Conservation (phyloP, 352 stramenopile species). For the Saprolegnia parasitica region DNA sequence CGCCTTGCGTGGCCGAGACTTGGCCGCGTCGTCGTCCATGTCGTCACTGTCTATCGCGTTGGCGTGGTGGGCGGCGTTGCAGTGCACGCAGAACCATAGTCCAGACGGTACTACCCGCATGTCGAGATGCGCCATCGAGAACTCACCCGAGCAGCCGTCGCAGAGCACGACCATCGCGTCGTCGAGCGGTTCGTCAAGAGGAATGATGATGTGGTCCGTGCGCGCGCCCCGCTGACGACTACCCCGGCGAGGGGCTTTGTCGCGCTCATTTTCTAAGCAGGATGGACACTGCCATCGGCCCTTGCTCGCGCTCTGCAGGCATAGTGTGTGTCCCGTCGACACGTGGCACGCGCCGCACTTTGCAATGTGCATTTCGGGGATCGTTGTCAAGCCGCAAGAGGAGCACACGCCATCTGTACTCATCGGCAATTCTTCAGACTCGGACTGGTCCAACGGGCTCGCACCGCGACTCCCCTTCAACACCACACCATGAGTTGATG, state of each 20-base stretch:
- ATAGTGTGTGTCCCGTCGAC: constrained; percentile 20
- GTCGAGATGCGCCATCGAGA: constrained; percentile 25
- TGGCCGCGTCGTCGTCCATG: background rate
- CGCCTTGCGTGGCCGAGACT: no score
- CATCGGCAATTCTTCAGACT: constrained; percentile 8
- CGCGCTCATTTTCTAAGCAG: background rate
- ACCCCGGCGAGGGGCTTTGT: background rate
- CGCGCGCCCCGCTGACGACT: background rate
- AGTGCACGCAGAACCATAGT: constrained; percentile 26
- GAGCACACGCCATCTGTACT: constrained; percentile 17
- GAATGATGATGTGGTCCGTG: constrained; percentile 11
- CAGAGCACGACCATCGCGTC: constrained; percentile 18
- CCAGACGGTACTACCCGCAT: constrained; percentile 18
- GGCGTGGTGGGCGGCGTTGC: background rate
- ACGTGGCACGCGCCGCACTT: constrained; percentile 2
- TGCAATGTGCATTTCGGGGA: constrained; percentile 23
- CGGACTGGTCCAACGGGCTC: background rate
- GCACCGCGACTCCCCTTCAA: constrained; percentile 1
- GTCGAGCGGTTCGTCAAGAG: constrained; percentile 4
- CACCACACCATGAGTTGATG: background rate
- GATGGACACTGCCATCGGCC: constrained; percentile 8
- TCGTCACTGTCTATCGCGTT: background rate
- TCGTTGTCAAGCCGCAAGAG: constrained; percentile 24
- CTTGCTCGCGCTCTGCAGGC: constrained; percentile 2
- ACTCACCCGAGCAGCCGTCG: constrained; percentile 25